Percentiles rank a stretch among this genome's conserved stretches.
phyloP scores from a whole-genome alignment of 1,139 yeast species.

The Pichia sp. region DNA sequence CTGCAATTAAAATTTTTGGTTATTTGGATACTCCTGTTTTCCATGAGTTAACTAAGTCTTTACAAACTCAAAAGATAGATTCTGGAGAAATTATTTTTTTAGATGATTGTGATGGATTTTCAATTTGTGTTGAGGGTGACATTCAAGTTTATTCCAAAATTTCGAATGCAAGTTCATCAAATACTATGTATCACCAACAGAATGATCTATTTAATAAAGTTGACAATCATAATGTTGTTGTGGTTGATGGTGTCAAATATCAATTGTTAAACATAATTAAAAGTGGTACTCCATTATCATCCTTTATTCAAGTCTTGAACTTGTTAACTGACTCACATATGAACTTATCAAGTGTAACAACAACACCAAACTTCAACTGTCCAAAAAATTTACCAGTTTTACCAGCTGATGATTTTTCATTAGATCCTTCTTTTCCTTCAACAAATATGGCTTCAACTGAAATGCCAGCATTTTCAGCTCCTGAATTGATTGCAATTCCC shows the following conservation, averaged over 20 bases:
- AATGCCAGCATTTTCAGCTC: conserved; percentile 17
- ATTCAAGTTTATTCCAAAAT: conserved; percentile 71
- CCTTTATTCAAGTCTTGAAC: conserved; percentile 72
- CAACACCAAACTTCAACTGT: conserved; percentile 8
- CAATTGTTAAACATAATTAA: conserved; percentile 79
- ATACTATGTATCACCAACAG: conserved; percentile 7
- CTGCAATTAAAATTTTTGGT: conserved; percentile 91
- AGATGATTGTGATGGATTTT: conserved; percentile 67
- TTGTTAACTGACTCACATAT: conserved; percentile 44
- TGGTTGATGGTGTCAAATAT: conserved; percentile 49
- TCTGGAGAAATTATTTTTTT: conserved; percentile 69
- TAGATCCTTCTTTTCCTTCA: conserved; percentile 4
- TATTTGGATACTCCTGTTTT: conserved; percentile 85
- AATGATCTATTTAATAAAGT: conserved; percentile 18
- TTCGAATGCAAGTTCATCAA: conserved; percentile 19
- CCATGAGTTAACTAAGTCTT: conserved; percentile 84
- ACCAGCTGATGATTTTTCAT: conserved; percentile 12
- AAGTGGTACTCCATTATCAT: conserved; percentile 79
- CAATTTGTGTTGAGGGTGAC: conserved; percentile 90
- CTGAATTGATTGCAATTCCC: conserved; percentile 56
- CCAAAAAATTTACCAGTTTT: conserved; percentile 5
- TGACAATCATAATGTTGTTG: conserved; percentile 22
- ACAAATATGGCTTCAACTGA: neutral
- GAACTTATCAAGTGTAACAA: conserved; percentile 12
- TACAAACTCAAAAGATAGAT: conserved; percentile 81